Percentiles rank a stretch among this genome's conserved stretches.
phyloP scores from a whole-genome alignment of 345 rosid genomes.

The Aegle marmelos region DNA sequence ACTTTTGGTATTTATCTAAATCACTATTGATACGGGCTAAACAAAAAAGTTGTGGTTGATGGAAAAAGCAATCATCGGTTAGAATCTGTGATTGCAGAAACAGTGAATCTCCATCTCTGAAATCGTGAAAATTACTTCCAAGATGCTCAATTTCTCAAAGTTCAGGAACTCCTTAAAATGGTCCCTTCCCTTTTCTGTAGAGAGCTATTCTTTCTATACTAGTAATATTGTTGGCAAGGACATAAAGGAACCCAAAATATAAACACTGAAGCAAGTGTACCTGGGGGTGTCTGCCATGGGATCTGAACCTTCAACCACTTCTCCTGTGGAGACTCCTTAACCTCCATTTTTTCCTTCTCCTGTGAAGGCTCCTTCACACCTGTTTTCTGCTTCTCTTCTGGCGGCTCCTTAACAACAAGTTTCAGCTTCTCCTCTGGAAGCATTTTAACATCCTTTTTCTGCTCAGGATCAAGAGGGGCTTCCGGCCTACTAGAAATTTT shows the following conservation, averaged over 20 bases:
- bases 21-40: neutral
- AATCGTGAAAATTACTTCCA: slow-evolving; percentile 10
- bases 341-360: slow-evolving; percentile 40
- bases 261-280: slow-evolving; percentile 45
- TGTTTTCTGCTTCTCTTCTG: slow-evolving; percentile 27
- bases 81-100: slow-evolving; percentile 17
- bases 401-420: slow-evolving; percentile 29
- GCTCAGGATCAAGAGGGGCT: slow-evolving; percentile 25
- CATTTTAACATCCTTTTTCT: slow-evolving; percentile 41
- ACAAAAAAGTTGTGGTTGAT: neutral
- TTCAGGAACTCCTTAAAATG: slow-evolving; percentile 3
- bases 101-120: slow-evolving; percentile 10
- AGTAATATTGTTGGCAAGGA: slow-evolving; percentile 12
- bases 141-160: slow-evolving; percentile 6
- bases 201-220: slow-evolving; percentile 17
- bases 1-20: neutral
- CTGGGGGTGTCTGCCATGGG: slow-evolving; percentile 79
- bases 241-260: slow-evolving; percentile 7
- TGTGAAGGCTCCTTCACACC: slow-evolving; percentile 34
- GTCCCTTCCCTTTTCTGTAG: neutral
- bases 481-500: slow-evolving; percentile 21
- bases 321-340: slow-evolving; percentile 45
- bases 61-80: neutral
- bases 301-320: slow-evolving; percentile 51
- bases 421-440: slow-evolving; percentile 32